Evolutionary conservation across 169 alveolate genomes (phyloP), one percentile per base, ranked within the genome.

Genomic region (Plasmodium cynomolgi): DNA sequence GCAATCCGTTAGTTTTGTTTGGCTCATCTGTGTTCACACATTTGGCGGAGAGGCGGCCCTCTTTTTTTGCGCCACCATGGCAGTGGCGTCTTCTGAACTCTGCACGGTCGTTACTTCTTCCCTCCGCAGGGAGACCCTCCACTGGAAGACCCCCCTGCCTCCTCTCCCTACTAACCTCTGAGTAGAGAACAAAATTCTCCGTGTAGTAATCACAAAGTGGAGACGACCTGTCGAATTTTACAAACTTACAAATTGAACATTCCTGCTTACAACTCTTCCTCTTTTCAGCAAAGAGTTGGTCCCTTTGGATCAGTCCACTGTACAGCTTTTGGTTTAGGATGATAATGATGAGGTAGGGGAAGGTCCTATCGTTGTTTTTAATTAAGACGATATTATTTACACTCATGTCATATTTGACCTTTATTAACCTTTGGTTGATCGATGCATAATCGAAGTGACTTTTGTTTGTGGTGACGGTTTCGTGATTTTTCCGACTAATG

Each of bases 371-470:
- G 41, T 56, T 58, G 74, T 88, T 88, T 80, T 88, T 88, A 56
- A 88, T 80, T 62, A 88, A 54, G n/a, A 88, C 33, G 11, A 88
- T 58, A 23, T 80, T 88, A 41, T 81, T 88, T 3, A 74, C 77
- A 47, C 37, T 88, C 3, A 88, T 62, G 7, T 80, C 37, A 41
- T 37, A 13, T 80, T 58, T 80, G 0, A 39, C 39, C 39, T 88
- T 80, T 11, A 80, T 11, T 20, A 88, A 37, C 34, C 47, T 88
- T 9, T 88, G 72, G 79, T 44, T 80, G 4, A 85, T 33, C 7
- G 17, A 0, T 34, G 83, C 26, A n/a, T 75, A n/a, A 8, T 75
- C 31, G 17, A 33, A 20, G 17, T 68, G 77, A 6, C 11, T 1
- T 26, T 0, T 68, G 39, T 8, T 20, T 6, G 37, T 20, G 77